Evolutionary conservation across 1,139 yeast genomes (phyloP), one percentile per base, ranked within the genome.

Genomic region (Hansenula sp.): DNA sequence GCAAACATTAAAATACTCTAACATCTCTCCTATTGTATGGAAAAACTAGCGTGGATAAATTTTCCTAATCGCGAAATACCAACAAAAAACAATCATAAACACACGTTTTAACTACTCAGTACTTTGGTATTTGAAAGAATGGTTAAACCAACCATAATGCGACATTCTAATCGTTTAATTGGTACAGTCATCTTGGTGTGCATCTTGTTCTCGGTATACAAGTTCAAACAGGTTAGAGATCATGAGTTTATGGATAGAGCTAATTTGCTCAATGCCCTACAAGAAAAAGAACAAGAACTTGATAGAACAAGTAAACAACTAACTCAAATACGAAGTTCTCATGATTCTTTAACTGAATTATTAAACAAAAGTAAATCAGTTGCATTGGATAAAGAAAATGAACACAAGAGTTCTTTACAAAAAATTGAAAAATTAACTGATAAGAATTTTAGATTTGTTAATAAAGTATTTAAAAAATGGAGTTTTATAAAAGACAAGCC

Each of bases 401-500:
- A 32, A 12, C 8, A 16, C 13, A 32, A 32, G n/a, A n/a, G n/a
- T n/a, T n/a, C n/a, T n/a, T 11, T 9, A 19, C 11, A 9, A 25
- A 8, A 11, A 25, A 18, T 33, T 33, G 24, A n/a, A 17, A 13
- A 5, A 25, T 9, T 13, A 17, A 17, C 4, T 32, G 14, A 21
- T 21, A 14, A 32, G 14, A 24, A 14, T 5, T 33, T 25, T 13
- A 8, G 17, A 24, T 2, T 12, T 3, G n/a, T 33, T 3, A 33
- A 25, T 33, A 2, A 5, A 2, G 10, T 17, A 8, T 33, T 25
- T 11, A 33, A 25, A n/a, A 33, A 33, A 25, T 17, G 24, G 29
- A 18, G 8, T 6, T 25, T 33, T 7, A 33, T 25, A 9, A 44
- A 37, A 18, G 32, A 29, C 4, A 17, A 16, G 0, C 53, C 53